Base-by-base conservation (phyloP, 1,139 yeast species). In the Saccharomyces hybrid region DNA sequence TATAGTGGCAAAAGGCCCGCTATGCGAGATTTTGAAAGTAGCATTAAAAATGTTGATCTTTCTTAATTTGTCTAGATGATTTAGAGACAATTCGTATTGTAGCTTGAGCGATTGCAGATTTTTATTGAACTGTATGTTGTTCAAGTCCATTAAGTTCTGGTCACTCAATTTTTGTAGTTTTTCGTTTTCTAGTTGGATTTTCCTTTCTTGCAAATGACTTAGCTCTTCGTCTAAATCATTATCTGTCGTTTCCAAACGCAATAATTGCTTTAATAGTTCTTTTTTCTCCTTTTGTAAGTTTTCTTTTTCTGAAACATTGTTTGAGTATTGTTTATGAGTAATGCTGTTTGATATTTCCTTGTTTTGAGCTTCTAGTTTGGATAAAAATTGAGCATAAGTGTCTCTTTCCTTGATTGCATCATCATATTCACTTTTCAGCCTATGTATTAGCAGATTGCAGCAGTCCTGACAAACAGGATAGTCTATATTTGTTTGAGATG, bases 401-500 rank as follows among this genome's bases (percentile, higher is more conserved):
- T 91, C 96, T 62, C 95, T 83, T 63, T 93, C 97, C 58, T 78
- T 78, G 48, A 86, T 82, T 11, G 84, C 79, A 57, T 83, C 88
- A 57, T 87, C 93, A 67, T 86, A 88, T 62, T 85, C 84, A 27
- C 75, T 70, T 63, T 84, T 85, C 67, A 89, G 77, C 56, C 83
- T 84, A n/a, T 80, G 83, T 4, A 86, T 75, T 31, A 91, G 69
- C 28, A 79, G 67, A 48, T 78, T 81, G 2, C 95, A 88, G 69
- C 99, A 93, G 51, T 91, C 98, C 34, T 78, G 77, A 62, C 98
- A 91, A 14, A 95, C 81, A 0, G 99, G 99, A 64, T 88, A 82
- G 59, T 88, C 95, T n/a, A 91, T 78, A 57, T 85, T 90, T 53
- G 86, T 84, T 59, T 85, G 84, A 7, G 83, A 83, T 28, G 80